Base-by-base conservation (phyloP, 768 basidiomycete species). In the Kwoniella dejecticola region DNA sequence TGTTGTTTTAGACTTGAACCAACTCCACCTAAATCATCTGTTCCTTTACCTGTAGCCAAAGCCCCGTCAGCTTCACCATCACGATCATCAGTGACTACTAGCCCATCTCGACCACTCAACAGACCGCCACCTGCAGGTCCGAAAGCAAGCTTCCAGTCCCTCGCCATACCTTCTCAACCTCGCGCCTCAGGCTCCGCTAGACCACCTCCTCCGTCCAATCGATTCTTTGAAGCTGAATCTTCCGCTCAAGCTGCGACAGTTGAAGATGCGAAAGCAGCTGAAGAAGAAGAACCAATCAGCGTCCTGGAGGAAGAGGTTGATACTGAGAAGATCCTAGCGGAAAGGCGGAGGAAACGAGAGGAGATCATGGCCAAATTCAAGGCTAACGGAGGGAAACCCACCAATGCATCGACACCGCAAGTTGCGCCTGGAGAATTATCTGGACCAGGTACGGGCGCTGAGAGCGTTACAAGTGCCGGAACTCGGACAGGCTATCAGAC, bases 101-200 rank as follows among this genome's bases (percentile, higher is more conserved):
- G 48, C n/a, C 48, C 48, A 31, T 50, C 48, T 21, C 27, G 48
- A 31, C 30, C 48, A n/a, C 13, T 31, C 17, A 50, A 40, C 83
- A 82, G 69, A 81, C 83, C 47, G 83, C 82, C 45, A 3, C 60
- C 60, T 47, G 52, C 33, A 19, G 60, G 52, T 13, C 60, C 60
- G 3, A 27, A 46, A 33, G 44, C 41, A 29, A 53, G 52, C 85
- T 87, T 3, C 75, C 82, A 54, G 86, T 88, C 63, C 6, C 31
- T 64, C 27, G 21, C 52, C 17, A 45, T 64, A 41, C 57, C 63
- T 13, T 40, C 52, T 15, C 63, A 64, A 41, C 48, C 56, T 12
- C 55, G 62, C n/a, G 52, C 27, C 1, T 27, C 31, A 21, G 42
- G 17, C 19, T 26, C 47, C 4, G 56, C 62, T 44, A 30, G 50